Evolutionary conservation across 1,284 basidiomycete species (phyloP).

Genomic region (Vanrija humicola): DNA sequence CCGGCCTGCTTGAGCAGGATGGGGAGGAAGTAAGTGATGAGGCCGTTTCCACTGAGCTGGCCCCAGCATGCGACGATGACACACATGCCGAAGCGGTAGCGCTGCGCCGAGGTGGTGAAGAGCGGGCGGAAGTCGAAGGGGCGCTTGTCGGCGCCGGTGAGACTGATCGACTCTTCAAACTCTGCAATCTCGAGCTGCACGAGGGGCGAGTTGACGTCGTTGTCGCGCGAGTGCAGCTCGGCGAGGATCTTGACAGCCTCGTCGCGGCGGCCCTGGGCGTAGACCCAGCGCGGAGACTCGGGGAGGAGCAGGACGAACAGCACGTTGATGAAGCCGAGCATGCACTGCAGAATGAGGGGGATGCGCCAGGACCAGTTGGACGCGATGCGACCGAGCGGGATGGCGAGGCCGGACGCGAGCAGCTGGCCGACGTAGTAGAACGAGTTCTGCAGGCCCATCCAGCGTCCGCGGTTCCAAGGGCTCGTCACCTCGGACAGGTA

Average conservation of each 20-base stretch:
- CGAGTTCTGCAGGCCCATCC: constrained; percentile 51
- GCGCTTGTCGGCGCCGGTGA: constrained; percentile 30
- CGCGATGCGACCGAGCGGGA: constrained; percentile 53
- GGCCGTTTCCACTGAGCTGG: constrained; percentile 32
- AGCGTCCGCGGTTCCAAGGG: constrained; percentile 55
- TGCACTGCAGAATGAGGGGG: constrained; percentile 54
- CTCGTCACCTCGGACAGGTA: constrained; percentile 56
- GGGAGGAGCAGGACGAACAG: constrained; percentile 49
- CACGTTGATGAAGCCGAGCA: constrained; percentile 54
- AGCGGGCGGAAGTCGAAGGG: constrained; percentile 60
- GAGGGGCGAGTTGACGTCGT: constrained; percentile 54
- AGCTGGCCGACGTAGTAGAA: constrained; percentile 60
- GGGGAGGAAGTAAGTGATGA: constrained; percentile 48
- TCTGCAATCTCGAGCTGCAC: constrained; percentile 56
- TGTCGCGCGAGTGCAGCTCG: constrained; percentile 52
- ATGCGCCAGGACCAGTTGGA: constrained; percentile 55
- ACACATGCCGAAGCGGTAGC: constrained; percentile 56
- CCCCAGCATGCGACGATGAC: constrained; percentile 45
- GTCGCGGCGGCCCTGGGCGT: constrained; percentile 18
- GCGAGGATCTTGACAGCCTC: constrained; percentile 19
- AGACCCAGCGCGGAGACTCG: constrained; percentile 55
- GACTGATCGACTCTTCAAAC: constrained; percentile 54
- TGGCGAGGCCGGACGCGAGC: constrained; percentile 55
- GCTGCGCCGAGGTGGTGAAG: constrained; percentile 52
- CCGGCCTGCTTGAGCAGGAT: constrained; percentile 27